Base-by-base conservation (phyloP, 495 filamentous ascomycete genomes). In the Podospora didyma region DNA sequence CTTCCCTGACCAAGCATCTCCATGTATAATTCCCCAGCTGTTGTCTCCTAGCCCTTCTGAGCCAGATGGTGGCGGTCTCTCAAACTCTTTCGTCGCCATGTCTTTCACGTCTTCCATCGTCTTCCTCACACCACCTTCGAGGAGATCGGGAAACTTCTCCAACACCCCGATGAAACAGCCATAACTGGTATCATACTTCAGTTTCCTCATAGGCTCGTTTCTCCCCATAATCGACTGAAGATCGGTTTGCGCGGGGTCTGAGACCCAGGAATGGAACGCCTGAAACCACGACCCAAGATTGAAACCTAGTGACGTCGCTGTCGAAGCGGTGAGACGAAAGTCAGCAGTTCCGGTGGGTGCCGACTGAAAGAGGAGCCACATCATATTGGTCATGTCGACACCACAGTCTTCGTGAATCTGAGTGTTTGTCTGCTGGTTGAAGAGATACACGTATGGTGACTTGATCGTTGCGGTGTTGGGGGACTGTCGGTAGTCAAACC, bases 1-100 rank as follows among this genome's bases (percentile, higher is more conserved):
- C 66, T 84, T 84, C 10, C 80, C 80, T 17, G 73, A 73, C 77
- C 82, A 85, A 49, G 82, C 81, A 57, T 83, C 81, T 2, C 82
- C 81, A 63, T 84, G 82, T 34, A 83, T 80, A 2, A 78, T 48
- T 1, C 63, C 57, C 52, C 59, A 57, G 5, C 39, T n/a, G n/a
- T 12, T 17, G 3, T 2, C 7, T 54, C 22, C 2, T 58, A 46
- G 3, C 54, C 51, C 5, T 12, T 37, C 7, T 44, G 14, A 7
- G 22, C 17, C 2, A 31, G 26, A 31, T 3, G 26, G 26, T 31
- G 26, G 26, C 9, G 28, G 19, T 17, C 49, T 53, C 20, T 52
- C 53, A 35, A 79, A 54, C 51, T 79, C 75, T 2, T 54, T 56
- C 0, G 55, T 59, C 0, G 72, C 72, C 20, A 60, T 57, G 2